Percentiles rank a stretch among this genome's conserved stretches.
Evolutionary conservation across 306 rosid genomes (phyloP).

Genomic region (Trichosanthes truncata): DNA sequence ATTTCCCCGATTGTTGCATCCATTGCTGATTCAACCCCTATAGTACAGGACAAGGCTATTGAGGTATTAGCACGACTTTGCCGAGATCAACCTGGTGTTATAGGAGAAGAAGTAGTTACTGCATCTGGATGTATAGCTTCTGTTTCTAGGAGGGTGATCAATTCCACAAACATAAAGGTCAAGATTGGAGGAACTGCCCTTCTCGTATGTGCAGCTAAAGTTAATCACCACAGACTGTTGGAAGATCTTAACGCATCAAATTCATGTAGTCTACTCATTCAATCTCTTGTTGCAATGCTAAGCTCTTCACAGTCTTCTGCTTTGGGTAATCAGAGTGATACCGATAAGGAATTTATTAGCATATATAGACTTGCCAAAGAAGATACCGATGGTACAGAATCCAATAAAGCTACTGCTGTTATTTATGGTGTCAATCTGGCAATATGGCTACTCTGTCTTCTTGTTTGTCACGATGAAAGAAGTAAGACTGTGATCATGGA

Average conservation of each 20-base stretch:
- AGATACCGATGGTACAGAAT: constrained; percentile 28
- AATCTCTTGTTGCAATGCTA: constrained; percentile 70
- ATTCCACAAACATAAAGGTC: constrained; percentile 57
- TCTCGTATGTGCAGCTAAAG: constrained; percentile 76
- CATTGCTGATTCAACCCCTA: constrained; percentile 57
- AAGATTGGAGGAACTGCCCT: constrained; percentile 87
- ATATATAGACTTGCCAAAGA: constrained; percentile 53
- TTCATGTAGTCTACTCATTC: constrained; percentile 53
- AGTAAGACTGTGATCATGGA: constrained; percentile 70
- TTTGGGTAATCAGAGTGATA: constrained; percentile 27
- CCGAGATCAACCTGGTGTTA: constrained; percentile 62
- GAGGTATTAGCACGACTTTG: constrained; percentile 80
- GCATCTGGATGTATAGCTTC: constrained; percentile 72
- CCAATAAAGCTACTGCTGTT: constrained; percentile 42
- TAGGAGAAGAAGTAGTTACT: constrained; percentile 57
- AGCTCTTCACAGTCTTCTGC: constrained; percentile 34
- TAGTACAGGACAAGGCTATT: constrained; percentile 79
- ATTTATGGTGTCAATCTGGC: constrained; percentile 61
- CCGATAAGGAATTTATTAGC: constrained; percentile 49
- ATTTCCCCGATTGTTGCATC: constrained; percentile 72
- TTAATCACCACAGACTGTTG: constrained; percentile 59
- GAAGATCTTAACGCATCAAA: constrained; percentile 62
- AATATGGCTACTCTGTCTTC: constrained; percentile 81
- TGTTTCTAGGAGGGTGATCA: constrained; percentile 64
- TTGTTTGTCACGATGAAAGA: constrained; percentile 74